A percentile compares a stretch with the other conserved stretches of the same genome.
Evolutionary conservation across 2,329 filamentous ascomycete species (phyloP).

Genomic region (Microcyclosporella mali): DNA sequence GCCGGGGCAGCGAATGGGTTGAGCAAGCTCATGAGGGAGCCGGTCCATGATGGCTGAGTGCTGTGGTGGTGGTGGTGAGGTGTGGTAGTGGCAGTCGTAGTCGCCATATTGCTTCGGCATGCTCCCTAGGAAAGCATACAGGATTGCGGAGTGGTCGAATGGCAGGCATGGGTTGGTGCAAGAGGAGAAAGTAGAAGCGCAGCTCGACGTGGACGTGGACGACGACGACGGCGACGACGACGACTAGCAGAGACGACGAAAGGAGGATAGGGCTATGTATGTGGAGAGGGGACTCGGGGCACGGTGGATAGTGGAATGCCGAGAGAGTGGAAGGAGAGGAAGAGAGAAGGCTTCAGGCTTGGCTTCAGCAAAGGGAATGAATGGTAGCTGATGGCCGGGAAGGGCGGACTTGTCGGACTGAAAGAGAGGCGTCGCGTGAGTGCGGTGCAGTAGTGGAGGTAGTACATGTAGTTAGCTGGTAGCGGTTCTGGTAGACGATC

Average conservation of each 20-base stretch:
- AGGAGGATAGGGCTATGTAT: neutral
- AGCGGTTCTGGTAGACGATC: too few species aligned
- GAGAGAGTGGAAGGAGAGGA: neutral
- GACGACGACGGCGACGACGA: too few species aligned
- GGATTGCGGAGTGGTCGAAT: neutral
- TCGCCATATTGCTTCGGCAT: conserved; percentile 15
- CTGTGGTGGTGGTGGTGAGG: neutral
- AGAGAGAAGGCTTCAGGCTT: too few species aligned
- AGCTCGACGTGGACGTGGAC: neutral
- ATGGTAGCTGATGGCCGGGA: too few species aligned
- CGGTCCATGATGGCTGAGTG: conserved; percentile 18
- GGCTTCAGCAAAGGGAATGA: too few species aligned
- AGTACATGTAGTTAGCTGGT: too few species aligned
- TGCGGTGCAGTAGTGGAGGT: too few species aligned
- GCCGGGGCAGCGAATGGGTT: conserved; percentile 24
- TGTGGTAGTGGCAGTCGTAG: conserved; percentile 13
- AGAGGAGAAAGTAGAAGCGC: neutral
- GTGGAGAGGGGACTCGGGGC: neutral
- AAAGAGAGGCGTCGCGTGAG: too few species aligned
- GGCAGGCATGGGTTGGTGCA: neutral
- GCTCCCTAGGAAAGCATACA: neutral
- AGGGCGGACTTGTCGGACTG: too few species aligned
- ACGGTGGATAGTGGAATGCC: neutral
- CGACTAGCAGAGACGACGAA: too few species aligned
- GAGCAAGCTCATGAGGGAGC: conserved; percentile 23